Evolutionary conservation across 768 basidiomycete genomes (phyloP).

Genomic region (Crucibulum laeve): DNA sequence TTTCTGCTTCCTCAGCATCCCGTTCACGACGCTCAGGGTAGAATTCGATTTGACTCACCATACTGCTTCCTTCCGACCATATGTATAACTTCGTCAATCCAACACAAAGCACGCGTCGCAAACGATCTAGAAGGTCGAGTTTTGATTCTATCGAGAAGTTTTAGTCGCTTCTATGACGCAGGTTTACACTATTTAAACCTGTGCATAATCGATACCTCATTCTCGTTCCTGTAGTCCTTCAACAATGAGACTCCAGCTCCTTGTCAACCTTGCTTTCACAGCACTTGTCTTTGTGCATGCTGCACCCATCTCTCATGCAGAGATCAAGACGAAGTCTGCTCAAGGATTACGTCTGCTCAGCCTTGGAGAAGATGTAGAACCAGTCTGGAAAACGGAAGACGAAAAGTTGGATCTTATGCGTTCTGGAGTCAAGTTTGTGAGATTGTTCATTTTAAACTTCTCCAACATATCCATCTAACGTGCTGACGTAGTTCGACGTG

Average conservation of each 20-base stretch:
- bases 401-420: slow-evolving; percentile 31
- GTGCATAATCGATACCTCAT: too few species aligned
- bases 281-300: slow-evolving; percentile 21
- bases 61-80: too few species aligned
- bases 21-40: too few species aligned
- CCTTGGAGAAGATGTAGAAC: slow-evolving; percentile 28
- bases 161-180: too few species aligned
- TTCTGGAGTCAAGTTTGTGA: slow-evolving; percentile 29
- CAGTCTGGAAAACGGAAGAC: slow-evolving; percentile 36
- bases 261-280: slow-evolving; percentile 13
- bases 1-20: too few species aligned
- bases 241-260: not conserved
- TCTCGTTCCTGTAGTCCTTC: too few species aligned
- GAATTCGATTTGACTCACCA: too few species aligned
- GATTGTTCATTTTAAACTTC: slow-evolving; percentile 5
- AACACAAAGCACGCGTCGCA: too few species aligned
- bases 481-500: slow-evolving; percentile 29
- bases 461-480: not conserved
- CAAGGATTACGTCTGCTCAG: slow-evolving; percentile 31
- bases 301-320: slow-evolving; percentile 24
- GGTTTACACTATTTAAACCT: too few species aligned
- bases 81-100: too few species aligned
- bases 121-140: too few species aligned
- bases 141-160: too few species aligned
- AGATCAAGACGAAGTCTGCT: slow-evolving; percentile 27